Conservation (phyloP, 179 eudicot species). For the Nepenthes alata region DNA sequence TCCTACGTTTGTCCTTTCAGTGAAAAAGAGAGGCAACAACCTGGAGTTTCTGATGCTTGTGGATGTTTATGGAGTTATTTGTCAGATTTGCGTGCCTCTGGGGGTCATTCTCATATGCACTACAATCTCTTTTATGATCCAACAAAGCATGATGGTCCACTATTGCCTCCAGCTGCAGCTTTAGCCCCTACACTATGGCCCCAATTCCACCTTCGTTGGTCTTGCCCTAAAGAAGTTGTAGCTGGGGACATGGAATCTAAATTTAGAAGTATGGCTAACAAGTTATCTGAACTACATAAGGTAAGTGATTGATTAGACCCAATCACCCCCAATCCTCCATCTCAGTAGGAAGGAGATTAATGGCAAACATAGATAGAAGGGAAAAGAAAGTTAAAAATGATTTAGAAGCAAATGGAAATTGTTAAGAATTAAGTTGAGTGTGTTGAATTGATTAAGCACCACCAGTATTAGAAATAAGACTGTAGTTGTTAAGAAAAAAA, state of each 20-base stretch:
- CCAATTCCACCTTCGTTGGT: slow-evolving; percentile 95
- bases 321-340: too few species aligned
- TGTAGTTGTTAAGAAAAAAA: too few species aligned
- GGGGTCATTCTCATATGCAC: slow-evolving; percentile 64
- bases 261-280: slow-evolving; percentile 55
- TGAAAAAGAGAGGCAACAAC: slow-evolving; percentile 79
- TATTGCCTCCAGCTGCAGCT: slow-evolving; percentile 96
- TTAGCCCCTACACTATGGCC: slow-evolving; percentile 98
- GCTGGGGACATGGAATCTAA: slow-evolving; percentile 71
- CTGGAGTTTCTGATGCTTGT: slow-evolving; percentile 56
- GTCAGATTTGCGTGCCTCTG: slow-evolving; percentile 62
- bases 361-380: too few species aligned
- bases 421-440: too few species aligned
- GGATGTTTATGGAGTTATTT: slow-evolving; percentile 88
- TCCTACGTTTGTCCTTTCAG: slow-evolving; percentile 21
- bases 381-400: too few species aligned
- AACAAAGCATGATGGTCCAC: slow-evolving; percentile 48
- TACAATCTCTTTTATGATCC: slow-evolving; percentile 75
- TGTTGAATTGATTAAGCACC: too few species aligned
- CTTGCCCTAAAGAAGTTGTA: slow-evolving; percentile 81
- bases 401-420: too few species aligned
- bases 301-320: slow-evolving; percentile 16
- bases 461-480: too few species aligned
- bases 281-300: slow-evolving; percentile 71
- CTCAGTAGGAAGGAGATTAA: background rate